These are phyloP conservation scores for Periconia sp. DNA, from an alignment of 2,329 filamentous ascomycete genomes.

Conservation along the genomic window DNA sequence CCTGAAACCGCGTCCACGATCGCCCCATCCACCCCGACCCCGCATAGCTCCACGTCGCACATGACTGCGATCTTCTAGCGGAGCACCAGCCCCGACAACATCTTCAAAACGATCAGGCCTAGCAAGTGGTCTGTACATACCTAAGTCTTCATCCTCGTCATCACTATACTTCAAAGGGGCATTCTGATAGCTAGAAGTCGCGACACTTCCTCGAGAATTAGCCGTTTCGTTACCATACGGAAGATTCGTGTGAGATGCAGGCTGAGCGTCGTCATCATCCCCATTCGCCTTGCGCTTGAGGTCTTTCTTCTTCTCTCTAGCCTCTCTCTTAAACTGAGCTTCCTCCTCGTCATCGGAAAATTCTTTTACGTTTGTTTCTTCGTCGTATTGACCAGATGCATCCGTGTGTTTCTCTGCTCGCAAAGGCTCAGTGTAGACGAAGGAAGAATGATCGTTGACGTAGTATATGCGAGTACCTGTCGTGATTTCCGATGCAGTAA, in stretches of 20 bases:
- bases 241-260: conserved; percentile 17
- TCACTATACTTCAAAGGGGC: conserved; percentile 47
- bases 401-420: conserved; percentile 84
- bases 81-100: conserved; percentile 45
- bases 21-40: conserved; percentile 35
- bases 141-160: conserved; percentile 46
- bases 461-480: conserved; percentile 76
- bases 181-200: conserved; percentile 12
- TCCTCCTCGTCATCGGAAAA: conserved; percentile 98
- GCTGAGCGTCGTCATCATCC: conserved; percentile 11
- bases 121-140: conserved; percentile 52
- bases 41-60: conserved; percentile 37
- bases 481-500: conserved; percentile 67
- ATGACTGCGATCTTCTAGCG: conserved; percentile 40
- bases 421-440: conserved; percentile 83
- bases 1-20: conserved; percentile 40
- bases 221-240: not conserved
- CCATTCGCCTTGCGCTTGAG: conserved; percentile 20
- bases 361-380: conserved; percentile 89
- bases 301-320: conserved; percentile 61
- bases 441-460: conserved; percentile 73
- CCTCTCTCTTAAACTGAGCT: conserved; percentile 66
- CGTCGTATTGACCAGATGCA: conserved; percentile 91
- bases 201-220: conserved; percentile 1
- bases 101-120: conserved; percentile 51